Evolutionary conservation across 2,329 filamentous ascomycete genomes (phyloP).

Genomic region (Cercospora janseana): DNA sequence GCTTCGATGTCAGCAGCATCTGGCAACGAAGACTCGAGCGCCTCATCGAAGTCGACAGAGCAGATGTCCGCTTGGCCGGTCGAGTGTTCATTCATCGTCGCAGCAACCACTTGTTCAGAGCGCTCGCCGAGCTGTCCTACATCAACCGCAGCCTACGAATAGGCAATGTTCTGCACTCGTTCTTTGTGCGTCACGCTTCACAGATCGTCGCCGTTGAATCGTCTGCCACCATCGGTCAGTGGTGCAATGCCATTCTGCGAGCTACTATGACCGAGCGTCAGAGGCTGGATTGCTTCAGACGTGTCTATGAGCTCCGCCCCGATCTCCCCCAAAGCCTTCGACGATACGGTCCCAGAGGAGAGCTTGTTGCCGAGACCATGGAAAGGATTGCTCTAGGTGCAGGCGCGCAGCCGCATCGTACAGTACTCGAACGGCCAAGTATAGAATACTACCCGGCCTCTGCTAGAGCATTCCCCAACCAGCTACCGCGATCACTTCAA

Average conservation of each 20-base stretch:
- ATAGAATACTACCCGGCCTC: conserved; percentile 1
- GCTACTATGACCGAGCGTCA: conserved; percentile 16
- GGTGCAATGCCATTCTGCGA: conserved; percentile 20
- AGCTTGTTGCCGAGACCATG: conserved; percentile 15
- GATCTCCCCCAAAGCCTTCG: conserved; percentile 15
- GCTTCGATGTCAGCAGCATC: conserved; percentile 2
- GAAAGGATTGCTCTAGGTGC: conserved; percentile 1
- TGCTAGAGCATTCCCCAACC: conserved; percentile 1
- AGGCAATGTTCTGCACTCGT: conserved; percentile 13
- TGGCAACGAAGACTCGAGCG: conserved; percentile 13
- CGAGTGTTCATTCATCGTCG: conserved; percentile 12
- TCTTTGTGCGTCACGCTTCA: conserved; percentile 17
- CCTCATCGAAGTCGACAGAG: conserved; percentile 11
- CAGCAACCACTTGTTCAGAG: conserved; percentile 17
- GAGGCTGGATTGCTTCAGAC: conserved; percentile 13
- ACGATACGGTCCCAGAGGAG: conserved; percentile 14
- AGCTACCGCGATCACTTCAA: not conserved
- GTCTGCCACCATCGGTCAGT: conserved; percentile 18
- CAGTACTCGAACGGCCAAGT: not conserved
- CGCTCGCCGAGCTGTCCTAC: conserved; percentile 18
- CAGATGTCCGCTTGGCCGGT: conserved; percentile 1
- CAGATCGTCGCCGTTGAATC: conserved; percentile 14
- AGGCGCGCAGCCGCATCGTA: not conserved
- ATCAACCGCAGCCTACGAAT: conserved; percentile 12
- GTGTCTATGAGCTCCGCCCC: conserved; percentile 11